These are phyloP conservation scores for Rosellinia necatrix DNA, from an alignment of 2,329 filamentous ascomycete genomes.

Conservation along the genomic window DNA sequence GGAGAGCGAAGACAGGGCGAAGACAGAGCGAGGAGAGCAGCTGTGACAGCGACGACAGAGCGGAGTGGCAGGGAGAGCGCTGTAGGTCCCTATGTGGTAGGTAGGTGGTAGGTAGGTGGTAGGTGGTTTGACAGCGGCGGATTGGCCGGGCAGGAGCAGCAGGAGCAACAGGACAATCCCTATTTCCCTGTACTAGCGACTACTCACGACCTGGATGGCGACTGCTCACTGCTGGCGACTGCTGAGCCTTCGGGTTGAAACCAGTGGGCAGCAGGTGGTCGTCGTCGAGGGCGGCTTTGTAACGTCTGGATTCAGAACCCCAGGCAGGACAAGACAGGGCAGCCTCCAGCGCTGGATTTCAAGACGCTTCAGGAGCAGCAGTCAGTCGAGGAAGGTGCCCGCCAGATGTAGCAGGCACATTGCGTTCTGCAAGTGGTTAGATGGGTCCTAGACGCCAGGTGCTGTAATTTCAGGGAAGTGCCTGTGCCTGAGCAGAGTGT, in stretches of 20 bases:
- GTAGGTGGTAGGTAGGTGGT: too few relatives aligned
- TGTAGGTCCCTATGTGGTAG: too few relatives aligned
- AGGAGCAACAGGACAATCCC: too few relatives aligned
- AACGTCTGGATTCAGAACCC: neutral
- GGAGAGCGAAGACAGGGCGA: neutral
- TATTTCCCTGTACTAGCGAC: neutral
- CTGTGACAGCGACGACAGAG: conserved; percentile 4
- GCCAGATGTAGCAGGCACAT: neutral
- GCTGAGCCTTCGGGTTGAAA: conserved; percentile 2
- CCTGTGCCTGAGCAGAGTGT: neutral
- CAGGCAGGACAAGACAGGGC: neutral
- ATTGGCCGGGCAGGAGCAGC: too few relatives aligned
- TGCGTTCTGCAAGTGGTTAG: conserved; percentile 20
- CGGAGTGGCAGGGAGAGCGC: conserved; percentile 13
- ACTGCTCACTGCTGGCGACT: too few relatives aligned
- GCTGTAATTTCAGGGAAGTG: neutral
- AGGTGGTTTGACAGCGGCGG: too few relatives aligned
- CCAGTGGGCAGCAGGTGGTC: neutral
- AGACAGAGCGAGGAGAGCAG: neutral
- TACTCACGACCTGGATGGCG: too few relatives aligned
- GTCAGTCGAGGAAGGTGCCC: neutral
- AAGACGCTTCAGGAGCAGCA: neutral
- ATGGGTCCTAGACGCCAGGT: conserved; percentile 11
- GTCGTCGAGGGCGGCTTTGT: neutral
- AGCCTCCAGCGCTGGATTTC: too few relatives aligned